Conservation (phyloP, 75 land plant genomes). For the Larix kaempferi region DNA sequence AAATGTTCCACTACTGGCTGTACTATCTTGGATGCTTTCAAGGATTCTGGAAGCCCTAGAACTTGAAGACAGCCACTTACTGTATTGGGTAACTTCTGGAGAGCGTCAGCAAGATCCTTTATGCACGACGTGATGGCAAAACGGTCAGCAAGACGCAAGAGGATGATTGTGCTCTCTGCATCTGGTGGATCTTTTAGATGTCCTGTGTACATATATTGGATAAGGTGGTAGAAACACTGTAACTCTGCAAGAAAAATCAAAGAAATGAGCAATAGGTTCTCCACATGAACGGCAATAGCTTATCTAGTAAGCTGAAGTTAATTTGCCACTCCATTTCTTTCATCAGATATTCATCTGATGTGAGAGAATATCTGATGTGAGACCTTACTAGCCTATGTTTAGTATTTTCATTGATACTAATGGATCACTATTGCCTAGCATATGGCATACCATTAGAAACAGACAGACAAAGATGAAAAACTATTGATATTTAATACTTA, state of each 20-base stretch:
- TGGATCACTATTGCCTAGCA: background rate
- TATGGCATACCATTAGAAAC: background rate
- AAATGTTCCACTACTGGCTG: slow-evolving; percentile 36
- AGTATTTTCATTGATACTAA: too few species aligned
- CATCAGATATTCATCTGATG: background rate
- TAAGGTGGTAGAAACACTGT: slow-evolving; percentile 25
- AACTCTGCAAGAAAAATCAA: slow-evolving; percentile 20
- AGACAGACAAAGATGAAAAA: background rate
- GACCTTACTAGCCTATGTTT: background rate
- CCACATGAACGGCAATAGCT: background rate
- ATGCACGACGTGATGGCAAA: slow-evolving; percentile 43
- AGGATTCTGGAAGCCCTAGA: slow-evolving; percentile 34
- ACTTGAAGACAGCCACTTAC: slow-evolving; percentile 26
- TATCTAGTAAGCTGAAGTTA: background rate
- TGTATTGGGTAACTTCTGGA: slow-evolving; percentile 23
- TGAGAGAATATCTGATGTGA: background rate
- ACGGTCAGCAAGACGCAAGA: slow-evolving; percentile 34
- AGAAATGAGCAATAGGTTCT: background rate
- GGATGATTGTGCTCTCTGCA: slow-evolving; percentile 31
- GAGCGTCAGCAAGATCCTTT: slow-evolving; percentile 23
- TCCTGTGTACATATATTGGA: slow-evolving; percentile 45
- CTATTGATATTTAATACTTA: background rate
- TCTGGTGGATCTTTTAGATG: slow-evolving; percentile 21
- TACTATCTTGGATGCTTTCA: slow-evolving; percentile 24
- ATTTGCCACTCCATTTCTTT: too few species aligned